Evolutionary conservation across 345 rosid genomes (phyloP).

Genomic region (Salix caprea): DNA sequence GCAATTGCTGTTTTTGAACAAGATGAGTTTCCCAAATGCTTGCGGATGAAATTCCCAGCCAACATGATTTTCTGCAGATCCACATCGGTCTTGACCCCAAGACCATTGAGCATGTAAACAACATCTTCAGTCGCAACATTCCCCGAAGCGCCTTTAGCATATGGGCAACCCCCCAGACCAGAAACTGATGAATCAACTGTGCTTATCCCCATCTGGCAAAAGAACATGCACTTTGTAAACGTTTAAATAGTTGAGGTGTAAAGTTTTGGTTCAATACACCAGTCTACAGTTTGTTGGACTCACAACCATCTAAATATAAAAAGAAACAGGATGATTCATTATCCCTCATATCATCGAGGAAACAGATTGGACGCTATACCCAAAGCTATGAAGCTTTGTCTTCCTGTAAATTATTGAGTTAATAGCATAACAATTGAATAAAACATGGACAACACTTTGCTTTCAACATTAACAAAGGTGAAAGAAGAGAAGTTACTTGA

Average conservation of each 20-base stretch:
- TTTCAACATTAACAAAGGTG: neutral
- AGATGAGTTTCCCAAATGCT: constrained; percentile 49
- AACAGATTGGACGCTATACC: too few relatives aligned
- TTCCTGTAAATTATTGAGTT: too few relatives aligned
- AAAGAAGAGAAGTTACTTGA: constrained; percentile 31
- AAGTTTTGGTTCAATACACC: neutral
- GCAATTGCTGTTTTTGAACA: constrained; percentile 61
- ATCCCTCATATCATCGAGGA: neutral
- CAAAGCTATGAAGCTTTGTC: too few relatives aligned
- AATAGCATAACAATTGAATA: too few relatives aligned
- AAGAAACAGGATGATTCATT: neutral
- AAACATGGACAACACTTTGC: neutral
- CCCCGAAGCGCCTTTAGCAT: constrained; percentile 74
- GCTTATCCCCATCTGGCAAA: constrained; percentile 67
- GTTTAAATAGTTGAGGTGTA: neutral
- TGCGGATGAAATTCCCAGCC: constrained; percentile 64
- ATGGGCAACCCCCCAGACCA: constrained; percentile 78
- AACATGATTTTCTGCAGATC: constrained; percentile 51
- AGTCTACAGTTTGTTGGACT: neutral
- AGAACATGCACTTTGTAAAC: neutral
- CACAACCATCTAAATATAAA: neutral
- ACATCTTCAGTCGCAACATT: constrained; percentile 76
- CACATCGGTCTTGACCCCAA: constrained; percentile 65
- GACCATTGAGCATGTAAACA: constrained; percentile 67
- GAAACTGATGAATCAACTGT: constrained; percentile 59